Evolutionary conservation across 306 rosid genomes (phyloP).

Genomic region (Sicyos edulis): DNA sequence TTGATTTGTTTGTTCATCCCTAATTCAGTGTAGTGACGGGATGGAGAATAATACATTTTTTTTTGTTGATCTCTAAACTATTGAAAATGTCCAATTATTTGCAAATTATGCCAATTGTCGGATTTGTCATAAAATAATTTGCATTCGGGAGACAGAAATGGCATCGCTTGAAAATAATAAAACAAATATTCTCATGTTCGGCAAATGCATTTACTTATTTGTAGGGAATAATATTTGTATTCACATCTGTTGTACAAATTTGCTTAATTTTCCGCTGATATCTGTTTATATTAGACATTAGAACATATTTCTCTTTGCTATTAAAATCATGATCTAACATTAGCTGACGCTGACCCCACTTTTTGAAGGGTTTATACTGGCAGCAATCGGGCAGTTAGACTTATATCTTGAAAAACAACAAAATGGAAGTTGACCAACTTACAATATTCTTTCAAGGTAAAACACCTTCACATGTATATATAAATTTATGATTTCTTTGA

Average conservation of each 20-base stretch:
- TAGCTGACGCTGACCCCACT: conserved; percentile 22
- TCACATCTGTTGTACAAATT: not conserved
- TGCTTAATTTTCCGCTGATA: not conserved
- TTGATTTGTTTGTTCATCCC: no score
- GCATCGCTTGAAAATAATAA: no score
- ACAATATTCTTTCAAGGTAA: conserved; percentile 28
- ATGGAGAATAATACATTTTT: not conserved
- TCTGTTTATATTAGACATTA: conserved; percentile 45
- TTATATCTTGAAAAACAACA: conserved; percentile 40
- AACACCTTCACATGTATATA: conserved; percentile 12
- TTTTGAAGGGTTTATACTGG: conserved; percentile 74
- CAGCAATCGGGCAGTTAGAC: conserved; percentile 76
- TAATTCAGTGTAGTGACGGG: not conserved
- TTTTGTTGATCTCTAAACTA: not conserved
- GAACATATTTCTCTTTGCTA: conserved; percentile 18
- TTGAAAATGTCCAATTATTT: not conserved
- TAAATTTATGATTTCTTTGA: no score
- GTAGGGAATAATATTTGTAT: not conserved
- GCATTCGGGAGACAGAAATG: not conserved
- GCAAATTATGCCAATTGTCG: not conserved
- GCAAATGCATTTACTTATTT: no score
- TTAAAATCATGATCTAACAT: conserved; percentile 12
- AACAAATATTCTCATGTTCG: no score
- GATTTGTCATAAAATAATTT: not conserved
- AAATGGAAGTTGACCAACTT: conserved; percentile 45